These are phyloP conservation scores for Trametes pubescens DNA, from an alignment of 1,284 basidiomycete genomes.

Conservation along the genomic window DNA sequence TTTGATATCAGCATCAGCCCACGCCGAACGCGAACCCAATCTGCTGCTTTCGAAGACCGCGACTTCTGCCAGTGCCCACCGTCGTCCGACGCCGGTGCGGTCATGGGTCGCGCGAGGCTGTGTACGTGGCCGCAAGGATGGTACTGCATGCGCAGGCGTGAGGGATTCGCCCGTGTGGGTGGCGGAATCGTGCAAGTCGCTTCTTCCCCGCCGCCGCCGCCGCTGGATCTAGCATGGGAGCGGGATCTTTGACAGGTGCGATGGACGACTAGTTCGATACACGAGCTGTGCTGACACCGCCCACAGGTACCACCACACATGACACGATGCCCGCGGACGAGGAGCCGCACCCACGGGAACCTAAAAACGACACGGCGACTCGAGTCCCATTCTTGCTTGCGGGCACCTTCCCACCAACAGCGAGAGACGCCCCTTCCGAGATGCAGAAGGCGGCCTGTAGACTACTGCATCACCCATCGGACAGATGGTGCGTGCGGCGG, in stretches of 20 bases:
- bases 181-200: too few species aligned
- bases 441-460: neutral
- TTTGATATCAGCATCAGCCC: constrained; percentile 8
- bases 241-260: too few species aligned
- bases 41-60: constrained; percentile 6
- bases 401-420: constrained; percentile 7
- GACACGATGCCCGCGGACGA: neutral
- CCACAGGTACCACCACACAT: neutral
- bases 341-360: neutral
- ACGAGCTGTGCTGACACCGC: neutral
- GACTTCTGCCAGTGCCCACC: neutral
- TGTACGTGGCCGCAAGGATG: neutral
- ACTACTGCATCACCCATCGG: neutral
- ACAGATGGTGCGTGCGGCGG: constrained; percentile 5
- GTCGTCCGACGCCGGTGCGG: too few species aligned
- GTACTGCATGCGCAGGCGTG: too few species aligned
- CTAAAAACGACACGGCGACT: neutral
- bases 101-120: neutral
- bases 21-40: neutral
- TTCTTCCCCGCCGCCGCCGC: too few species aligned
- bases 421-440: constrained; percentile 5
- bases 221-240: too few species aligned
- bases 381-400: neutral
- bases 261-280: neutral
- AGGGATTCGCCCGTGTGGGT: too few species aligned